A percentile compares a stretch with the other conserved stretches of the same genome.
phyloP scores from a whole-genome alignment of 2,329 filamentous ascomycete species.

The Sphaerulina populicola region DNA sequence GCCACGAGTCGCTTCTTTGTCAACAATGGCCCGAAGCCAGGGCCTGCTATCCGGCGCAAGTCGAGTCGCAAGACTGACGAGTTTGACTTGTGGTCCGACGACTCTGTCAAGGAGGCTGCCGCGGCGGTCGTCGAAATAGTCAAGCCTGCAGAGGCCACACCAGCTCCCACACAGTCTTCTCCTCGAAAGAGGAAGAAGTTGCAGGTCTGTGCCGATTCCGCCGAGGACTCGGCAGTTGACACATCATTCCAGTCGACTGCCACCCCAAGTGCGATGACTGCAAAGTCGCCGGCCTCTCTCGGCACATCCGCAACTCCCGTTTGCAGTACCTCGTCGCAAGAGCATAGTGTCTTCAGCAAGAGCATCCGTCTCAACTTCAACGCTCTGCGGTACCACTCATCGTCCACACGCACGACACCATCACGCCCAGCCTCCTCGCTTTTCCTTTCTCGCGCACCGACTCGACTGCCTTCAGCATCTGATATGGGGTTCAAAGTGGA shows the following conservation, averaged over 20 bases:
- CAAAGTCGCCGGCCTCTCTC: slow-evolving; percentile 9
- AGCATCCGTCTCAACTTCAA: slow-evolving; percentile 21
- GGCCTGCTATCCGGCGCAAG: slow-evolving; percentile 35
- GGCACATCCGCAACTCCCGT: slow-evolving; percentile 26
- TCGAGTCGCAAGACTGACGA: slow-evolving; percentile 33
- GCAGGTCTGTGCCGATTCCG: slow-evolving; percentile 21
- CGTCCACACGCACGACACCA: slow-evolving; percentile 5
- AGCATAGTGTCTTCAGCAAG: slow-evolving; percentile 22
- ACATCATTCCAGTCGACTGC: slow-evolving; percentile 1
- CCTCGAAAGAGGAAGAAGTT: slow-evolving; percentile 28
- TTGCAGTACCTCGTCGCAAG: slow-evolving; percentile 10
- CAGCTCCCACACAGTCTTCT: slow-evolving; percentile 14
- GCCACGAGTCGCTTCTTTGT: slow-evolving; percentile 42
- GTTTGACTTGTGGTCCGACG: slow-evolving; percentile 43
- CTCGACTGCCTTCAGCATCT: neutral
- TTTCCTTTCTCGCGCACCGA: slow-evolving; percentile 5
- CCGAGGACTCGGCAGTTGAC: neutral
- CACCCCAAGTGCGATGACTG: slow-evolving; percentile 8
- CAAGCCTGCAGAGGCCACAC: slow-evolving; percentile 17
- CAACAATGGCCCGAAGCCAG: slow-evolving; percentile 31
- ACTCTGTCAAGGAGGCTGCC: slow-evolving; percentile 40
- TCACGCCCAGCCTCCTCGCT: slow-evolving; percentile 14
- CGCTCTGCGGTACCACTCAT: slow-evolving; percentile 15
- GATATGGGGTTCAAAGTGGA: neutral
- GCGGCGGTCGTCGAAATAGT: slow-evolving; percentile 23